A percentile compares a stretch with the other conserved stretches of the same genome.
Evolutionary conservation across 1,139 yeast species (phyloP).

Genomic region (Yamadazyma friedrichii): DNA sequence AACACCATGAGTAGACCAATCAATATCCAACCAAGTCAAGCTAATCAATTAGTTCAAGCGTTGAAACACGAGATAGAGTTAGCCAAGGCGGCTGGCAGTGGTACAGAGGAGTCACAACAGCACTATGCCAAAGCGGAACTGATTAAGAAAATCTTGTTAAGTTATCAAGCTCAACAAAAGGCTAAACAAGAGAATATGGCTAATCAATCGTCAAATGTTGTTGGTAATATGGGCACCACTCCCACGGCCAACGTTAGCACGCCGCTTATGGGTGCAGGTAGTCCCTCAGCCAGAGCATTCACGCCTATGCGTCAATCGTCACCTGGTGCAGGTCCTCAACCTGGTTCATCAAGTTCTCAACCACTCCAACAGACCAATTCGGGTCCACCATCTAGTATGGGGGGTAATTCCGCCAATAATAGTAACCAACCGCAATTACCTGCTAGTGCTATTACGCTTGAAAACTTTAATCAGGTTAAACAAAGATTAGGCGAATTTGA

Average conservation of each 20-base stretch:
- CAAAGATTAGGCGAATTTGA: conserved; percentile 41
- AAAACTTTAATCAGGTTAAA: conserved; percentile 42
- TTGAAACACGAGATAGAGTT: conserved; percentile 62
- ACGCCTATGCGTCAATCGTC: not conserved
- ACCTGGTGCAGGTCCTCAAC: not conserved
- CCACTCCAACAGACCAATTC: not conserved
- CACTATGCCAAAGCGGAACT: conserved; percentile 68
- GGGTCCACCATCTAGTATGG: conserved; percentile 6
- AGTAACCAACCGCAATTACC: conserved; percentile 23
- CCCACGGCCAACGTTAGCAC: conserved; percentile 1
- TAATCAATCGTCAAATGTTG: conserved; percentile 4
- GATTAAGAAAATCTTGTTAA: conserved; percentile 50
- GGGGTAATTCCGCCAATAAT: conserved; percentile 2
- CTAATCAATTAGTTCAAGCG: conserved; percentile 58
- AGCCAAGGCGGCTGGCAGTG: conserved; percentile 53
- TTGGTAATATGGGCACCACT: not conserved
- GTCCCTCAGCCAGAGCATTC: not conserved
- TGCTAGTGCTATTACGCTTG: conserved; percentile 34
- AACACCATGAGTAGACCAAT: conserved; percentile 7
- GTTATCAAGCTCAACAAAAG: conserved; percentile 42
- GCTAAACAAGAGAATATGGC: conserved; percentile 15
- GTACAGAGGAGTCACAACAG: conserved; percentile 67
- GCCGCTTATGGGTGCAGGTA: conserved; percentile 3
- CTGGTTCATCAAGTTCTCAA: not conserved
- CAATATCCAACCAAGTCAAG: conserved; percentile 53